A percentile compares a stretch with the other conserved stretches of the same genome.
Evolutionary conservation across 2,329 filamentous ascomycete species (phyloP).

Genomic region (Torrubiellomyces zombiae): DNA sequence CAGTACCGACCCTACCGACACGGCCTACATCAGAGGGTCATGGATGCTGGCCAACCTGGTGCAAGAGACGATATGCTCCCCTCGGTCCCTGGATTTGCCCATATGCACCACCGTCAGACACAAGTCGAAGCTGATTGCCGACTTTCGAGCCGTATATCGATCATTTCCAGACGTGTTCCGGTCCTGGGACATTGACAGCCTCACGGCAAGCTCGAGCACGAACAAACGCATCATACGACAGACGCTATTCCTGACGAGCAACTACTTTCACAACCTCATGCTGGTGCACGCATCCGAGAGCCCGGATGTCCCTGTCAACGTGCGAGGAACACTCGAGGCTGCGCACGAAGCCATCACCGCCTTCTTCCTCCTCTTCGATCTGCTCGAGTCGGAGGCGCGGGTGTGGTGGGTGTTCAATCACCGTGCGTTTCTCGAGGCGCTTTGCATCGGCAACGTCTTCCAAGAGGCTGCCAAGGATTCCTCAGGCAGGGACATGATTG

Average conservation of each 20-base stretch:
- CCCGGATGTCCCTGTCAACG: constrained; percentile 44
- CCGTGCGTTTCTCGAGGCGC: constrained; percentile 59
- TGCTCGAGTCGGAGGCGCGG: constrained; percentile 54
- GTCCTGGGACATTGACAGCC: constrained; percentile 44
- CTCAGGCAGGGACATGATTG: constrained; percentile 26
- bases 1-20: constrained; percentile 46
- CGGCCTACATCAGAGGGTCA: constrained; percentile 56
- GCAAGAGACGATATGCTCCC: constrained; percentile 59
- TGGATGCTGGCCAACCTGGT: constrained; percentile 68
- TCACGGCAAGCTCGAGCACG: constrained; percentile 36
- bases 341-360: constrained; percentile 58
- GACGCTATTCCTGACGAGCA: constrained; percentile 63
- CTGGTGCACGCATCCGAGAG: constrained; percentile 58
- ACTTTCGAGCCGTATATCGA: constrained; percentile 56
- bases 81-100: constrained; percentile 55
- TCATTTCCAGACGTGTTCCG: constrained; percentile 57
- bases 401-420: constrained; percentile 83
- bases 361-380: constrained; percentile 56
- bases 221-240: constrained; percentile 56
- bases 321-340: constrained; percentile 54
- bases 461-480: constrained; percentile 31
- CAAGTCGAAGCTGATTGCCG: constrained; percentile 51
- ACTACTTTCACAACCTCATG: constrained; percentile 74
- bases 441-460: constrained; percentile 48
- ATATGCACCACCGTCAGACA: constrained; percentile 52